These are phyloP conservation scores for Hordeum vulgare DNA, from an alignment of 176 grass and related monocot genomes.

Conservation along the genomic window DNA sequence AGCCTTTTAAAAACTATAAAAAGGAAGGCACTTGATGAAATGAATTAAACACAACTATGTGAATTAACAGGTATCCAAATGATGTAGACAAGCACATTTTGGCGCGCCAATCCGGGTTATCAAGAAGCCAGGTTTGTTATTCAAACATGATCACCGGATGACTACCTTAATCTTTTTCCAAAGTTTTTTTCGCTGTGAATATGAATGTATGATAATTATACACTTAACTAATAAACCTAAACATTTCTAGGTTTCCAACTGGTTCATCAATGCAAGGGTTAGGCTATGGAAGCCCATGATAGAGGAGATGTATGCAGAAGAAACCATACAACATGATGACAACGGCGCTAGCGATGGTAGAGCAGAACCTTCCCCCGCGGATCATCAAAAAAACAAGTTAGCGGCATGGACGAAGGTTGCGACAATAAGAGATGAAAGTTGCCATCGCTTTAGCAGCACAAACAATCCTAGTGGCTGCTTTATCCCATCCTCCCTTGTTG, in stretches of 20 bases:
- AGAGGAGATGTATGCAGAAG: slow-evolving; percentile 79
- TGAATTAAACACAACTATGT: background rate
- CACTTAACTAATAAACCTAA: background rate
- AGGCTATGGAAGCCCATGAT: slow-evolving; percentile 95
- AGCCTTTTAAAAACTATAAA: background rate
- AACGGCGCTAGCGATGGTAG: background rate
- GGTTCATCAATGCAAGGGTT: slow-evolving; percentile 94
- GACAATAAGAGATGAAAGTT: background rate
- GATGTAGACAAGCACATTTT: slow-evolving; percentile 87
- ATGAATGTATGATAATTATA: background rate
- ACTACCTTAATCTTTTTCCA: background rate
- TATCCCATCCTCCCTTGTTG: background rate
- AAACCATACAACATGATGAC: slow-evolving; percentile 17
- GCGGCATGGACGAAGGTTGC: background rate
- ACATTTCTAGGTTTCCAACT: slow-evolving; percentile 66
- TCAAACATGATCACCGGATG: background rate
- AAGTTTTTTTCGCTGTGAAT: background rate
- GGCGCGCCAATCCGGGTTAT: slow-evolving; percentile 65
- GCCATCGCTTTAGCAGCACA: background rate
- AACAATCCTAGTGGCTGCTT: slow-evolving; percentile 7
- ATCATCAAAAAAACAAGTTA: background rate
- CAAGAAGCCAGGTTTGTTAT: slow-evolving; percentile 59
- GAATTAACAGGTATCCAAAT: slow-evolving; percentile 52
- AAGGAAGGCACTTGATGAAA: background rate
- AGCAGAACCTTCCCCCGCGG: background rate